Conservation (phyloP, 495 filamentous ascomycete genomes). For the Hypomontagnella monticulosa region DNA sequence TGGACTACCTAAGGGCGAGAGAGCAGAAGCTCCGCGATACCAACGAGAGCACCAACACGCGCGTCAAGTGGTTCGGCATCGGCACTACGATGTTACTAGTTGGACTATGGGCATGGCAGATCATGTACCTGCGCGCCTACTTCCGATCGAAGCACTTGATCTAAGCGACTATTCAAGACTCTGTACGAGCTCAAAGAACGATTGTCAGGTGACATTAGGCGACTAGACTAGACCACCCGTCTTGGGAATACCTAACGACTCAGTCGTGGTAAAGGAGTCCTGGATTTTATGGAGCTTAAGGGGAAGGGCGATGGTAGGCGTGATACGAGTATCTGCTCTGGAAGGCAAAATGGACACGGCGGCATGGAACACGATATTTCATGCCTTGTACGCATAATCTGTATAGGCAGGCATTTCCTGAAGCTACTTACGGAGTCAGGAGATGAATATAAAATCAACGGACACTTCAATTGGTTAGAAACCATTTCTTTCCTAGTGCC, state of each 20-base stretch:
- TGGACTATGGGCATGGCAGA: slow-evolving; percentile 93
- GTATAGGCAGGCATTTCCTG: slow-evolving; percentile 31
- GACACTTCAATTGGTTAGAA: background rate
- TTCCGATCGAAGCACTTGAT: slow-evolving; percentile 96
- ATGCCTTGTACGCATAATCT: slow-evolving; percentile 43
- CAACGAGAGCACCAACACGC: slow-evolving; percentile 98
- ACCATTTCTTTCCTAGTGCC: background rate
- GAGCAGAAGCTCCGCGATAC: slow-evolving; percentile 98
- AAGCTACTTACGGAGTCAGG: slow-evolving; percentile 18
- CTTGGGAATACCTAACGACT: slow-evolving; percentile 5
- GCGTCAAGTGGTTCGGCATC: slow-evolving; percentile 98
- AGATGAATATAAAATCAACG: slow-evolving; percentile 24
- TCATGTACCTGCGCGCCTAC: slow-evolving; percentile 96
- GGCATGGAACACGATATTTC: slow-evolving; percentile 38
- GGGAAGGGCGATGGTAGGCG: slow-evolving; percentile 19
- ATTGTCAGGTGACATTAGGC: background rate
- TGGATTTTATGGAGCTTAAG: slow-evolving; percentile 14
- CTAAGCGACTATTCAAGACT: slow-evolving; percentile 51
- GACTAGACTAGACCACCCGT: slow-evolving; percentile 11
- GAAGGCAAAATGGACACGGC: slow-evolving; percentile 33
- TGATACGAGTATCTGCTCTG: slow-evolving; percentile 24
- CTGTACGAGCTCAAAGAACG: background rate
- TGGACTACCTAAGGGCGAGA: slow-evolving; percentile 88
- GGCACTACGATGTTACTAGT: slow-evolving; percentile 94
- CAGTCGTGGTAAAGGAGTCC: slow-evolving; percentile 14